Evolutionary conservation across 441 rosid genomes (phyloP), one percentile per base, ranked within the genome.

Genomic region (Metrosideros polymorpha): DNA sequence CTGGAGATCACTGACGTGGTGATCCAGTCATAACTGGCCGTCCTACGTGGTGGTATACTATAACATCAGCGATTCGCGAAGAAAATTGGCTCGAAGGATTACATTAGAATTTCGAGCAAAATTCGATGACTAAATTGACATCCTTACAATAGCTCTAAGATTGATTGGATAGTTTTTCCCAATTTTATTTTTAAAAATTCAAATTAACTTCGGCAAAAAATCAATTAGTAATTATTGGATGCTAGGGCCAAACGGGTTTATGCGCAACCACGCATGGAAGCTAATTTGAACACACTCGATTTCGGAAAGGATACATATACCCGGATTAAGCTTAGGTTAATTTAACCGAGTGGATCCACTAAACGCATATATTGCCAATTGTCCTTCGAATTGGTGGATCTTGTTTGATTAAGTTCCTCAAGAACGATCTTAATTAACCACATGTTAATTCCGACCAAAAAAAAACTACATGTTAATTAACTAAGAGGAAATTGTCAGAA

Each of bases 21-120:
- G 2, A 0, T 39, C 2, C 0, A 12, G 0, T 71, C 3, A 66
- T 39, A 7, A 2, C 6, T 12, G 17, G 12, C 6, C 8, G 0
- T 39, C 27, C 9, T 5, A 9, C 1, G 42, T 29, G 35, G 42
- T 29, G 35, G 22, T 19, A 29, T 29, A 3, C 30, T 12, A 25
- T n/a, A 1, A 7, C 2, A 9, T 30, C 1, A 30, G 1, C 12
- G 2, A 30, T 61, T 30, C 29, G 8, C 6, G 1, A 1, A 0
- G 1, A 59, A 13, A 59, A 6, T 15, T 17, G 12, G 5, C 1
- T 1, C 0, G 10, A 15, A 30, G 10, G 17, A 61, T 0, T 61
- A 63, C 25, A 35, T 22, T 5, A 8, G 1, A 71, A 22, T 22
- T 12, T 39, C 13, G 1, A 4, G 5, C 8, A 35, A 2, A 66